These are phyloP conservation scores for Parathielavia appendiculata DNA, from an alignment of 495 filamentous ascomycete genomes.

Conservation along the genomic window DNA sequence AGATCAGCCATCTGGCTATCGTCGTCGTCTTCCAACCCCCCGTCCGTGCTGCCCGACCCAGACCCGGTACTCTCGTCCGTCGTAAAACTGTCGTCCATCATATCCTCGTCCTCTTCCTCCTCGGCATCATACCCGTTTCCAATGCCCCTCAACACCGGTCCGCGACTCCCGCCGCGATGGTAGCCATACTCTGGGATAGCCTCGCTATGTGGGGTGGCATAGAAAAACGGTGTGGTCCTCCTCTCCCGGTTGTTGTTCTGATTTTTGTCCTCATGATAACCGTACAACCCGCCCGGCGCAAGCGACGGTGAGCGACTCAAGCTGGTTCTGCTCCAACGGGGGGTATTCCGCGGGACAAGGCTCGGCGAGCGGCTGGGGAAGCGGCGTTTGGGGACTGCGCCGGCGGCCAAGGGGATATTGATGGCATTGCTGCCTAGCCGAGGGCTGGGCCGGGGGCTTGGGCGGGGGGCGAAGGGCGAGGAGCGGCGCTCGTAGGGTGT, in stretches of 20 bases:
- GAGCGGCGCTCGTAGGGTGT: slow-evolving; percentile 33
- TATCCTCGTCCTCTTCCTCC: slow-evolving; percentile 26
- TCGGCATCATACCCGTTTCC: slow-evolving; percentile 14
- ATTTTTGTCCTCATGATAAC: slow-evolving; percentile 22
- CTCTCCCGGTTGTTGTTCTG: slow-evolving; percentile 22
- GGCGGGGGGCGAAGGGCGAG: slow-evolving; percentile 33
- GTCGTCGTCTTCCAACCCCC: slow-evolving; percentile 4
- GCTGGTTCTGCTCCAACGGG: slow-evolving; percentile 41
- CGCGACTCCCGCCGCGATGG: slow-evolving; percentile 22
- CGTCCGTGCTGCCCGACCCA: slow-evolving; percentile 4
- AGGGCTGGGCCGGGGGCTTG: slow-evolving; percentile 25
- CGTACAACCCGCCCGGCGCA: slow-evolving; percentile 18
- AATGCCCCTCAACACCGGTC: background rate
- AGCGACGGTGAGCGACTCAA: slow-evolving; percentile 33
- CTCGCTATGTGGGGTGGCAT: slow-evolving; percentile 53
- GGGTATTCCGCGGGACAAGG: slow-evolving; percentile 41
- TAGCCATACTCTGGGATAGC: slow-evolving; percentile 21
- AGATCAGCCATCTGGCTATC: slow-evolving; percentile 14
- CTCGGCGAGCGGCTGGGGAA: slow-evolving; percentile 39
- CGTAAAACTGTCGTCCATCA: slow-evolving; percentile 8
- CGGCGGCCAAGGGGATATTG: slow-evolving; percentile 8
- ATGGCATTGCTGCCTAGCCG: slow-evolving; percentile 1
- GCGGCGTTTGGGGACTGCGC: slow-evolving; percentile 32
- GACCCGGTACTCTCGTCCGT: background rate
- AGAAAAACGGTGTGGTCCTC: slow-evolving; percentile 45